phyloP scores from a whole-genome alignment of 2,329 filamentous ascomycete species.

The Venturia asperata region DNA sequence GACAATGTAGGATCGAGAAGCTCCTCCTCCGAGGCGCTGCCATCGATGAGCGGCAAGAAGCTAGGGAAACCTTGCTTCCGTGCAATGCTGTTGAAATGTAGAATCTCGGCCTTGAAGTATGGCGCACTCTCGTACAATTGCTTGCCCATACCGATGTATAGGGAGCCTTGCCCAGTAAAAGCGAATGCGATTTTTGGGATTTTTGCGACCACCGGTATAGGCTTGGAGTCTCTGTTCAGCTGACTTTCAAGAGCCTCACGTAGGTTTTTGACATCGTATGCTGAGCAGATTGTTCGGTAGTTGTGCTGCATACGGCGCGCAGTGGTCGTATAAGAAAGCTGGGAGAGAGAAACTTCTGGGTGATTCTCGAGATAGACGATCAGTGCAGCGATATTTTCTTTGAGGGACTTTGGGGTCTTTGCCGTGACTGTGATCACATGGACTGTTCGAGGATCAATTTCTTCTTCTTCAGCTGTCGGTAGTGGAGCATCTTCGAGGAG shows the following conservation, averaged over 20 bases:
- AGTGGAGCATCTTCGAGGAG: conserved; percentile 24
- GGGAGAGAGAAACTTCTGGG: conserved; percentile 20
- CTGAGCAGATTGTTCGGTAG: conserved; percentile 19
- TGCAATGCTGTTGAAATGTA: conserved; percentile 27
- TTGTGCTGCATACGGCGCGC: conserved; percentile 27
- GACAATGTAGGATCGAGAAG: conserved; percentile 20
- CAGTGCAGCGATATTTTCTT: conserved; percentile 21
- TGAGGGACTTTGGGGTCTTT: conserved; percentile 21
- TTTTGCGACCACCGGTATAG: conserved; percentile 20
- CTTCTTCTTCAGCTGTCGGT: conserved; percentile 34
- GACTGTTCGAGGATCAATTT: conserved; percentile 21
- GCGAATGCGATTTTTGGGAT: conserved; percentile 30
- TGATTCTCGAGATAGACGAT: conserved; percentile 21
- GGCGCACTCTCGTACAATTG: conserved; percentile 28
- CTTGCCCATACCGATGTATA: conserved; percentile 25
- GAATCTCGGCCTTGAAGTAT: conserved; percentile 29
- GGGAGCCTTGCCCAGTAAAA: conserved; percentile 36
- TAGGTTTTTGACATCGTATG: conserved; percentile 36
- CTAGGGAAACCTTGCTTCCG: conserved; percentile 29
- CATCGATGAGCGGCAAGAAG: conserved; percentile 25
- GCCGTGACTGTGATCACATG: conserved; percentile 24
- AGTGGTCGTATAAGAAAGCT: conserved; percentile 26
- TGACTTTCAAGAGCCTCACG: conserved; percentile 40
- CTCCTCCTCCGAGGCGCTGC: conserved; percentile 19
- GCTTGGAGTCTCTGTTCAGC: conserved; percentile 34